These are phyloP conservation scores for Yamadazyma aaseri DNA, from an alignment of 1,139 yeast genomes.

Conservation along the genomic window DNA sequence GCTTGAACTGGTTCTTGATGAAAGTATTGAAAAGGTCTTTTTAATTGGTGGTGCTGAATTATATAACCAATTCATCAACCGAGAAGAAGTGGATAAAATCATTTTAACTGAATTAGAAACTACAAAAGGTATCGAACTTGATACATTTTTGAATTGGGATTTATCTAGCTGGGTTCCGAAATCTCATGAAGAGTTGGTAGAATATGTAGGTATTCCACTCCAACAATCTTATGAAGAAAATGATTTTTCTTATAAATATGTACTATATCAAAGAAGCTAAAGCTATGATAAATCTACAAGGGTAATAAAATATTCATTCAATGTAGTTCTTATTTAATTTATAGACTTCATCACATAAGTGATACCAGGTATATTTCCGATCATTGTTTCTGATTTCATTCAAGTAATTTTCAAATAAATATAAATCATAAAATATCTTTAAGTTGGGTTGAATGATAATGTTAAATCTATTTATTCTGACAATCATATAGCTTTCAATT, in stretches of 20 bases:
- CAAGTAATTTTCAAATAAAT: constrained; percentile 68
- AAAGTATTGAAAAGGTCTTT: constrained; percentile 55
- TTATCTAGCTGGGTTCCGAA: constrained; percentile 35
- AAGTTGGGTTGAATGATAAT: constrained; percentile 90
- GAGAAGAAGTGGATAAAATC: constrained; percentile 49
- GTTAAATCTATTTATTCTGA: constrained; percentile 79
- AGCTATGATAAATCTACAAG: background rate
- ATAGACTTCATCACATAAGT: constrained; percentile 33
- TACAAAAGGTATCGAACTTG: constrained; percentile 50
- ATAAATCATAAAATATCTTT: constrained; percentile 79
- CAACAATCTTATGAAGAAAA: constrained; percentile 44
- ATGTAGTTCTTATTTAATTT: constrained; percentile 36
- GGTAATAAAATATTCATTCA: constrained; percentile 5
- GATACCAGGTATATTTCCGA: constrained; percentile 30
- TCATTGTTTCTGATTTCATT: constrained; percentile 16
- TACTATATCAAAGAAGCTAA: constrained; percentile 10
- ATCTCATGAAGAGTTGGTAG: constrained; percentile 33
- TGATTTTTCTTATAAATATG: constrained; percentile 46
- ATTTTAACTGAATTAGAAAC: constrained; percentile 70
- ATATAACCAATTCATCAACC: constrained; percentile 56
- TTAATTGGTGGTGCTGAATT: constrained; percentile 94
- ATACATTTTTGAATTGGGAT: constrained; percentile 55
- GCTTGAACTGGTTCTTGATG: constrained; percentile 42
- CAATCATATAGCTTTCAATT: constrained; percentile 74
- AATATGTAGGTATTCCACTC: constrained; percentile 38